Evolutionary conservation across 768 basidiomycete species (phyloP).

Genomic region (Mycena indigotica): DNA sequence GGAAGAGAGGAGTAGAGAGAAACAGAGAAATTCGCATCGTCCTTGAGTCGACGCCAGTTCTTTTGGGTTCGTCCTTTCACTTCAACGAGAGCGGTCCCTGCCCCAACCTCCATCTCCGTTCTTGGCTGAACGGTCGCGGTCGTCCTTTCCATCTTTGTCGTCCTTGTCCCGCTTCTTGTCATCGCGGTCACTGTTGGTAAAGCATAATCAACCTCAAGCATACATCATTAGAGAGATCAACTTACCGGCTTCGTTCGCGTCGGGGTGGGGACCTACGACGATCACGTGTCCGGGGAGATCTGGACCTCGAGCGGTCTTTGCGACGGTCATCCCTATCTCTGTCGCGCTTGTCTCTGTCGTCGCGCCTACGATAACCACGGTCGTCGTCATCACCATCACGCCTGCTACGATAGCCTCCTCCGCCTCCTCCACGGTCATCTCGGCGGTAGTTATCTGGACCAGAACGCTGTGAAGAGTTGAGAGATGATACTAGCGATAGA

Average conservation of each 20-base stretch:
- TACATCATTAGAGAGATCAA: too few relatives aligned
- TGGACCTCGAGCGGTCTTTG: neutral
- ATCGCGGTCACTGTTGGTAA: slow-evolving; percentile 84
- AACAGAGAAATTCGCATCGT: slow-evolving; percentile 38
- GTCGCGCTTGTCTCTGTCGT: slow-evolving; percentile 62
- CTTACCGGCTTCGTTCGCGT: too few relatives aligned
- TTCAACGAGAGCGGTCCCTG: slow-evolving; percentile 35
- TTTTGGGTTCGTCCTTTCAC: slow-evolving; percentile 38
- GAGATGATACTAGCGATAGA: too few relatives aligned
- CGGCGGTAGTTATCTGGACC: slow-evolving; percentile 74
- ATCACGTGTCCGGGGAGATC: slow-evolving; percentile 70
- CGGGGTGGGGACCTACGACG: slow-evolving; percentile 24
- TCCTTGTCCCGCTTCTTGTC: slow-evolving; percentile 83
- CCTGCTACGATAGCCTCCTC: slow-evolving; percentile 54
- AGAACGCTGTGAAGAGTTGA: slow-evolving; percentile 47
- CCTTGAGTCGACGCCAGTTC: slow-evolving; percentile 40
- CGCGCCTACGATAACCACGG: slow-evolving; percentile 55
- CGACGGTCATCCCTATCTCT: slow-evolving; percentile 34
- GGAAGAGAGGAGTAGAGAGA: slow-evolving; percentile 49
- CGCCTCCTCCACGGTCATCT: slow-evolving; percentile 55
- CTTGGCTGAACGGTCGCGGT: slow-evolving; percentile 67
- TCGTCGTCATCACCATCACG: slow-evolving; percentile 62
- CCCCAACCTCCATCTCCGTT: slow-evolving; percentile 68
- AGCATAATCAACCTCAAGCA: too few relatives aligned
- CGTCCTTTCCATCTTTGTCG: slow-evolving; percentile 80